Percentiles rank a stretch among this genome's conserved stretches.
Conservation (phyloP, 2,329 filamentous ascomycete species). For the Pseudogymnoascus sp. region DNA sequence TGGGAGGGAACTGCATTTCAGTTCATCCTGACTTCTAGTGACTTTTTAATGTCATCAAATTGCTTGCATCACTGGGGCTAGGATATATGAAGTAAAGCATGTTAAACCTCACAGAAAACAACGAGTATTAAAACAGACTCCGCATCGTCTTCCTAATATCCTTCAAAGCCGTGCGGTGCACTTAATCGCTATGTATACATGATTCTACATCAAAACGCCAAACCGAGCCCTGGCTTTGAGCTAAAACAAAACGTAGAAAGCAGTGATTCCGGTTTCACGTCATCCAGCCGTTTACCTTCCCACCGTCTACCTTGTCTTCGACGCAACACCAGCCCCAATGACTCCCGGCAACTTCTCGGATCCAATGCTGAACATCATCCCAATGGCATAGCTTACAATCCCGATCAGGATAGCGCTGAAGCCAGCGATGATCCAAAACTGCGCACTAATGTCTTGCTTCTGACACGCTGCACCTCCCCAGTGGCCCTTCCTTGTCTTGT, state of each 20-base stretch:
- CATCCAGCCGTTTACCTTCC: neutral
- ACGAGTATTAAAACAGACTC: neutral
- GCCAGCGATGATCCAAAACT: slow-evolving; percentile 79
- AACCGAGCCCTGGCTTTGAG: neutral
- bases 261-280: slow-evolving; percentile 3
- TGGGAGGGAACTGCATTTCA: neutral
- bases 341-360: slow-evolving; percentile 85
- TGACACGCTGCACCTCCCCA: slow-evolving; percentile 86
- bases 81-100: neutral
- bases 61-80: neutral
- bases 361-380: slow-evolving; percentile 74
- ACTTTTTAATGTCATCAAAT: neutral
- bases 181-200: slow-evolving; percentile 9
- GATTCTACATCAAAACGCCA: slow-evolving; percentile 9
- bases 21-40: neutral
- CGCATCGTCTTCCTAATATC: neutral
- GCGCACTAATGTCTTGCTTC: slow-evolving; percentile 81
- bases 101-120: neutral
- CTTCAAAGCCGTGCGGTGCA: neutral
- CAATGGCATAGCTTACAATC: slow-evolving; percentile 62
- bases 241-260: slow-evolving; percentile 3
- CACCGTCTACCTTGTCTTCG: slow-evolving; percentile 38
- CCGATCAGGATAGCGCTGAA: slow-evolving; percentile 64
- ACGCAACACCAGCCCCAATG: slow-evolving; percentile 87
- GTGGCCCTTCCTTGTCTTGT: slow-evolving; percentile 40